phyloP scores from a whole-genome alignment of 2,329 filamentous ascomycete species.

The Talaromyces islandicus region DNA sequence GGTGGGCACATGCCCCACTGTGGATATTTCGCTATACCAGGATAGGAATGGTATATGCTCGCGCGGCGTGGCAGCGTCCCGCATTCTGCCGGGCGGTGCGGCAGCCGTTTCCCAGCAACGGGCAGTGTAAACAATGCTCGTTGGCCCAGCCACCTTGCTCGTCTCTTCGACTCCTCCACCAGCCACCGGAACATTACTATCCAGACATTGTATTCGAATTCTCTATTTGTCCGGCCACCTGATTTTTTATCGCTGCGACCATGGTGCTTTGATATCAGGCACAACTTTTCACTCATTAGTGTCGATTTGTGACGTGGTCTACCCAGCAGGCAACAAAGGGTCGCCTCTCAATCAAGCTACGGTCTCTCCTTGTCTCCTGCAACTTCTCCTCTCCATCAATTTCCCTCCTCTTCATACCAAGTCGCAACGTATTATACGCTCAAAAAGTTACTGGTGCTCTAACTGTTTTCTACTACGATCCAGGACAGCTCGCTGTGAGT shows the following conservation, averaged over 20 bases:
- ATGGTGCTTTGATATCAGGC: not conserved
- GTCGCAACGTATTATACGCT: not conserved
- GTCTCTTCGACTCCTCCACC: conserved; percentile 14
- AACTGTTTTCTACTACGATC: not conserved
- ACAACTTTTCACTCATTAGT: not conserved
- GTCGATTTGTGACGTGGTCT: not conserved
- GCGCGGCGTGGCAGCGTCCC: conserved; percentile 12
- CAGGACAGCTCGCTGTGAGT: not conserved
- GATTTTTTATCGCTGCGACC: conserved; percentile 4
- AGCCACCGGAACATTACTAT: conserved; percentile 26
- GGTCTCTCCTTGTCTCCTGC: conserved; percentile 4
- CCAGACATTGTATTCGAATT: not conserved
- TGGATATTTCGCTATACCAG: not conserved
- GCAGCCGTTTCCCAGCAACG: conserved; percentile 29
- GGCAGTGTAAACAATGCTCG: conserved; percentile 33
- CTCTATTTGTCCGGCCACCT: conserved; percentile 12
- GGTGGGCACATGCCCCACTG: not conserved
- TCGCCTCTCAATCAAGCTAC: conserved; percentile 4
- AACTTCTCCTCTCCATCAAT: conserved; percentile 1
- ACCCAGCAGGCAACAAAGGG: not conserved
- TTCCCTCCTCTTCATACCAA: not conserved
- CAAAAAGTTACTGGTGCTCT: not conserved
- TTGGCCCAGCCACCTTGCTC: conserved; percentile 36
- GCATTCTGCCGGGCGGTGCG: conserved; percentile 25
- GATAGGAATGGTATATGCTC: not conserved